Conservation (phyloP, 805 yeast species). For the Ogataea pini region DNA sequence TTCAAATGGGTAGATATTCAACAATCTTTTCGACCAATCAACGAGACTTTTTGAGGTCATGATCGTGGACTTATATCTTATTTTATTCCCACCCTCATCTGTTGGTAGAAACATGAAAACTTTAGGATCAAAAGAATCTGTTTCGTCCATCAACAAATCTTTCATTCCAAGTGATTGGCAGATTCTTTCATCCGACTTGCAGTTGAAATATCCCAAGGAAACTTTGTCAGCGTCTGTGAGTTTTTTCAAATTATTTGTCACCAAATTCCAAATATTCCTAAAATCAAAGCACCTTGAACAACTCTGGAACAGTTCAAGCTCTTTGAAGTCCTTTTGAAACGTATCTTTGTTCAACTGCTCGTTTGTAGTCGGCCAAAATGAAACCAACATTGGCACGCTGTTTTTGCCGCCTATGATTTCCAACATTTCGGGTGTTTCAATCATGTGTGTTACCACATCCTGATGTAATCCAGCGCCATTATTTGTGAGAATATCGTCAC, state of each 20-base stretch:
- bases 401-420: slow-evolving; percentile 52
- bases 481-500: slow-evolving; percentile 39
- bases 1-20: slow-evolving; percentile 46
- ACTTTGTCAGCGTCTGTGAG: slow-evolving; percentile 18
- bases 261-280: slow-evolving; percentile 57
- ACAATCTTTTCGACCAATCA: slow-evolving; percentile 49
- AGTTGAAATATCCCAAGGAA: slow-evolving; percentile 55
- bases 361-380: slow-evolving; percentile 64
- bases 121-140: slow-evolving; percentile 23
- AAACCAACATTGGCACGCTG: slow-evolving; percentile 52
- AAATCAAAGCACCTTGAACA: slow-evolving; percentile 54
- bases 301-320: slow-evolving; percentile 38
- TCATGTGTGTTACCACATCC: slow-evolving; percentile 6
- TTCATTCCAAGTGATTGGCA: slow-evolving; percentile 54
- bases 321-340: slow-evolving; percentile 36
- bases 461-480: slow-evolving; percentile 8
- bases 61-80: slow-evolving; percentile 39
- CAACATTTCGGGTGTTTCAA: slow-evolving; percentile 43
- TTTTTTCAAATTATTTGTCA: slow-evolving; percentile 47
- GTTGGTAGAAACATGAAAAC: slow-evolving; percentile 52
- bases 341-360: slow-evolving; percentile 38
- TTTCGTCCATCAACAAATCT: slow-evolving; percentile 28
- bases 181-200: slow-evolving; percentile 47
- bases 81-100: slow-evolving; percentile 45
- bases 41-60: slow-evolving; percentile 33